A percentile compares a stretch with the other conserved stretches of the same genome.
Evolutionary conservation across 2,329 filamentous ascomycete genomes (phyloP).

Genomic region (Tolypocladium capitatum): DNA sequence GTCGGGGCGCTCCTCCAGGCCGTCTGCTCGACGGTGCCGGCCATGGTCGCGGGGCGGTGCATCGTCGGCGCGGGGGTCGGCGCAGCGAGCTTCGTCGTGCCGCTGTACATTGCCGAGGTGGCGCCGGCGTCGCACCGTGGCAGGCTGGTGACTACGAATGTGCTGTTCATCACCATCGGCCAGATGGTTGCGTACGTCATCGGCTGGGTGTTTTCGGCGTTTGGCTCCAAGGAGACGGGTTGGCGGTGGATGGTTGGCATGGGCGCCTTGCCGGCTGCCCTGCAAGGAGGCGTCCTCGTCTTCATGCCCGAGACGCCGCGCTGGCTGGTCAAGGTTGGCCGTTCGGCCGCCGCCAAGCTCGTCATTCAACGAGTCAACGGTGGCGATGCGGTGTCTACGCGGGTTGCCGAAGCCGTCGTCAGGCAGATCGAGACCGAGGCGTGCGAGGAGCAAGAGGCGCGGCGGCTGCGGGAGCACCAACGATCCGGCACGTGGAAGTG

Average conservation of each 20-base stretch:
- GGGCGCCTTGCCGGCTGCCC: conserved; percentile 59
- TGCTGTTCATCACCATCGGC: conserved; percentile 73
- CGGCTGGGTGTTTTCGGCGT: conserved; percentile 60
- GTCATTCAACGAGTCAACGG: conserved; percentile 57
- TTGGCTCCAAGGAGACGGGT: conserved; percentile 37
- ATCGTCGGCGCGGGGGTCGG: conserved; percentile 63
- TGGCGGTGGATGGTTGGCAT: conserved; percentile 92
- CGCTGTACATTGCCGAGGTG: conserved; percentile 79
- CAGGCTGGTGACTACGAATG: conserved; percentile 66
- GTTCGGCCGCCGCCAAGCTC: conserved; percentile 43
- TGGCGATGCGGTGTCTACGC: conserved; percentile 24
- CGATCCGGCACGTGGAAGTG: conserved; percentile 17
- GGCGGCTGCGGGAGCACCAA: conserved; percentile 20
- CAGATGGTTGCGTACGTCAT: conserved; percentile 81
- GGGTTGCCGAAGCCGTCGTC: conserved; percentile 46
- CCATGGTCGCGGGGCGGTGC: conserved; percentile 55
- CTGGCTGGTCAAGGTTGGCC: conserved; percentile 64
- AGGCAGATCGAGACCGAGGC: conserved; percentile 63
- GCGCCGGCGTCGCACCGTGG: conserved; percentile 66
- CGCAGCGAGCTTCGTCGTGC: conserved; percentile 68
- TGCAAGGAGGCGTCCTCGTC: conserved; percentile 56
- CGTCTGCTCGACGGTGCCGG: conserved; percentile 37
- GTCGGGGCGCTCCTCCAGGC: conserved; percentile 55
- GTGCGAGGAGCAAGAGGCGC: conserved; percentile 48
- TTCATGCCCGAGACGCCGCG: conserved; percentile 80